Conservation (phyloP, 805 yeast genomes). For the Candida gorgasii region DNA sequence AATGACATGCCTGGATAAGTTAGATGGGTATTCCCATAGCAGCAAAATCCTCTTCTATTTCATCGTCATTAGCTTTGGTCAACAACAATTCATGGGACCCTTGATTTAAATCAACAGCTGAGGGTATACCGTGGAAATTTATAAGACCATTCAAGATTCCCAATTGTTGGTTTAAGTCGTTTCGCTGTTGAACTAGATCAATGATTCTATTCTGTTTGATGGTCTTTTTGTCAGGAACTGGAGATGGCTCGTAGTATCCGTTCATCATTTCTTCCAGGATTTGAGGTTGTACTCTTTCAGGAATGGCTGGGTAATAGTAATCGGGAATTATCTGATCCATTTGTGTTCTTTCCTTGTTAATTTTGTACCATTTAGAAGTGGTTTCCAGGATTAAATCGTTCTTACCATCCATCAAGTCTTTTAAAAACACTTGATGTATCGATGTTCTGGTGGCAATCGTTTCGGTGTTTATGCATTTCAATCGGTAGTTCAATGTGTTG, state of each 20-base stretch:
- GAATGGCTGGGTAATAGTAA: conserved; percentile 48
- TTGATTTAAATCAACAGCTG: conserved; percentile 54
- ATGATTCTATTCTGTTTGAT: conserved; percentile 37
- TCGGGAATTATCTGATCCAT: conserved; percentile 67
- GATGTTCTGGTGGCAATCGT: conserved; percentile 77
- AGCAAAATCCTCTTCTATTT: conserved; percentile 68
- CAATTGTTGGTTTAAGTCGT: conserved; percentile 65
- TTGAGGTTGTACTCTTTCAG: conserved; percentile 14
- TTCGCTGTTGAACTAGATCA: conserved; percentile 62
- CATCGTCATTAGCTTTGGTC: conserved; percentile 65
- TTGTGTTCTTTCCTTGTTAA: conserved; percentile 82
- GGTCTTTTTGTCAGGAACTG: conserved; percentile 26
- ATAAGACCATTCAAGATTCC: conserved; percentile 69
- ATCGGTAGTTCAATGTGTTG: conserved; percentile 53
- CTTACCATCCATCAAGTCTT: conserved; percentile 66
- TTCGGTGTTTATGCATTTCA: conserved; percentile 76
- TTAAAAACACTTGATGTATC: conserved; percentile 80
- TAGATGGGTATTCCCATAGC: conserved; percentile 56
- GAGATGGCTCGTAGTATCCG: conserved; percentile 8
- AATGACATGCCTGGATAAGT: too few relatives aligned
- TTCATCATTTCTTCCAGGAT: conserved; percentile 15
- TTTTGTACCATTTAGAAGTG: conserved; percentile 87
- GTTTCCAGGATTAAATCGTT: conserved; percentile 65
- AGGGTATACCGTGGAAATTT: conserved; percentile 76
- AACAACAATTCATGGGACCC: conserved; percentile 40